A percentile compares a stretch with the other conserved stretches of the same genome.
Evolutionary conservation across 2,329 filamentous ascomycete species (phyloP).

Genomic region (Neurospora sp.): DNA sequence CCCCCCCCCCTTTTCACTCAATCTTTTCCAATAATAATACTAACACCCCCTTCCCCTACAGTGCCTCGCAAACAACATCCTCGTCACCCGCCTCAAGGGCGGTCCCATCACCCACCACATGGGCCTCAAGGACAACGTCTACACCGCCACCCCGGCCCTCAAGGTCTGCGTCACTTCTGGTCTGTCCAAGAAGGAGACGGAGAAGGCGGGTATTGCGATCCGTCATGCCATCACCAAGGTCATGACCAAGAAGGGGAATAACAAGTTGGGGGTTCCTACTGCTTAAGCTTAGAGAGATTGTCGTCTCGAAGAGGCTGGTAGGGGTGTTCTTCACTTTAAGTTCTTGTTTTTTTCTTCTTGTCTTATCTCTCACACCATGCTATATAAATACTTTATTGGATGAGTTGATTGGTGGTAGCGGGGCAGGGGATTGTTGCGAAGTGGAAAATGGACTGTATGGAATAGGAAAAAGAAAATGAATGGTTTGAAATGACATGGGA

Average conservation of each 20-base stretch:
- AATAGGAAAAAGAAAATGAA: background rate
- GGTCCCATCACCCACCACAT: slow-evolving; percentile 56
- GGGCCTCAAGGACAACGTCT: slow-evolving; percentile 57
- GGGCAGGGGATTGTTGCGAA: background rate
- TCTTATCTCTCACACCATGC: background rate
- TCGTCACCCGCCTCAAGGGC: slow-evolving; percentile 79
- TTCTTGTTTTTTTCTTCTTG: background rate
- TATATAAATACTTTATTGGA: background rate
- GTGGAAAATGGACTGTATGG: background rate
- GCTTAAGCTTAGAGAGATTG: background rate
- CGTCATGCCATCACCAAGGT: slow-evolving; percentile 92
- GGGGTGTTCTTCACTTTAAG: background rate
- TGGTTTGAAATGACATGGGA: background rate
- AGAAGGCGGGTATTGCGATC: slow-evolving; percentile 82
- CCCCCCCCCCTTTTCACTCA: background rate
- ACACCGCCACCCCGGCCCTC: slow-evolving; percentile 66
- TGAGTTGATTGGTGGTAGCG: background rate
- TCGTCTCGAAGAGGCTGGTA: background rate
- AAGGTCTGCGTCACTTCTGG: slow-evolving; percentile 87
- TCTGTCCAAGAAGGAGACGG: slow-evolving; percentile 85
- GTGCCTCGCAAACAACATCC: slow-evolving; percentile 76
- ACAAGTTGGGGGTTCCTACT: slow-evolving; percentile 29
- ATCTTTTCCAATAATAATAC: slow-evolving; percentile 5
- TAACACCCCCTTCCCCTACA: slow-evolving; percentile 24
- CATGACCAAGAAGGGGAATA: slow-evolving; percentile 54